Percentiles rank a stretch among this genome's conserved stretches.
These are phyloP conservation scores for Backusella westeae DNA, from an alignment of 192 early-diverging fungal genomes.

Conservation along the genomic window DNA sequence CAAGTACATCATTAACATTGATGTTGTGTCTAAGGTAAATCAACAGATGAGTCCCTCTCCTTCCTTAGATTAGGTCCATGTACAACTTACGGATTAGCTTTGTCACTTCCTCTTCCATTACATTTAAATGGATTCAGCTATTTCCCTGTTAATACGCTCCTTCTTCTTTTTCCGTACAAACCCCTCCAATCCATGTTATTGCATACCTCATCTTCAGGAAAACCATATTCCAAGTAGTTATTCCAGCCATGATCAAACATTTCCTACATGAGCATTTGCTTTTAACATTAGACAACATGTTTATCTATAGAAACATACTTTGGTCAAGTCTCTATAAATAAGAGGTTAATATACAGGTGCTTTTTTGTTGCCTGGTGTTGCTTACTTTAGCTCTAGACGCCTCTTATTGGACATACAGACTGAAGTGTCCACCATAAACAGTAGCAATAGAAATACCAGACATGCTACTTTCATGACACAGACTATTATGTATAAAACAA, in stretches of 20 bases:
- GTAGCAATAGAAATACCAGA: background rate
- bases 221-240: conserved; percentile 81
- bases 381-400: conserved; percentile 19
- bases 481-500: background rate
- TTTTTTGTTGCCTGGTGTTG: background rate
- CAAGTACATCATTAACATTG: conserved; percentile 90
- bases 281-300: background rate
- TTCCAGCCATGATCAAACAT: conserved; percentile 80
- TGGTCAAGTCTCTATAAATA: conserved; percentile 15
- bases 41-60: no score
- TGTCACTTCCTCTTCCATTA: conserved; percentile 69
- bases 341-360: background rate
- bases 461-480: background rate
- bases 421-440: background rate
- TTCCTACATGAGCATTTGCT: conserved; percentile 33
- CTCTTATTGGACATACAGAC: conserved; percentile 14
- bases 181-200: background rate
- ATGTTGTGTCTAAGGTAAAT: conserved; percentile 36
- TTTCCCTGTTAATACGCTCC: background rate
- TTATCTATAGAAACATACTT: background rate
- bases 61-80: no score
- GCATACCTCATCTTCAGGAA: conserved; percentile 78
- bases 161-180: background rate
- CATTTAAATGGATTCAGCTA: conserved; percentile 83
- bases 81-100: conserved; percentile 50